These are phyloP conservation scores for Toxicodendron radicans DNA, from an alignment of 345 rosid species.

Conservation along the genomic window DNA sequence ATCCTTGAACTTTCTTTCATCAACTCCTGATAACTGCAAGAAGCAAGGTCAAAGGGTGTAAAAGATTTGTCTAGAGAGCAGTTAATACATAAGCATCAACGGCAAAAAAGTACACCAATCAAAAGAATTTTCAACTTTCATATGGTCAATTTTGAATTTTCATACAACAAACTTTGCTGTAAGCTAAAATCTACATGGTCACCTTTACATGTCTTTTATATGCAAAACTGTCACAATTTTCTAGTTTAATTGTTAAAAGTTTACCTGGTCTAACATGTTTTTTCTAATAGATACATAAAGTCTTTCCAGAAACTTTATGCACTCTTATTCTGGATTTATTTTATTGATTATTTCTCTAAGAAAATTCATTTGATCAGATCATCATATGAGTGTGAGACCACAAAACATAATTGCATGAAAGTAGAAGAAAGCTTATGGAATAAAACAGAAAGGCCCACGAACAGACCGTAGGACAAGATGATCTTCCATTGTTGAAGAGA, in stretches of 20 bases:
- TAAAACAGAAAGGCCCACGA: conserved; percentile 5
- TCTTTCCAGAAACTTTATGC: background rate
- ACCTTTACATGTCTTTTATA: too few species aligned
- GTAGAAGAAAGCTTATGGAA: background rate
- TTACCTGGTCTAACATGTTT: too few species aligned
- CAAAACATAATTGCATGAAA: conserved; percentile 14
- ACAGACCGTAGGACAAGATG: conserved; percentile 65
- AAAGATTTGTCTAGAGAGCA: background rate
- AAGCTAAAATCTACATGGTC: background rate
- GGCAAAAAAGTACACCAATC: background rate
- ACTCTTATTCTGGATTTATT: background rate
- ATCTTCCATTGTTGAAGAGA: conserved; percentile 78
- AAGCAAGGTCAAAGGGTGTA: conserved; percentile 1
- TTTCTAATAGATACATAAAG: too few species aligned
- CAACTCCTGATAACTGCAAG: conserved; percentile 71
- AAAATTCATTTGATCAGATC: background rate
- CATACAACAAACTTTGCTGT: background rate
- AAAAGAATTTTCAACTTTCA: background rate
- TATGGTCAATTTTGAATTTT: too few species aligned
- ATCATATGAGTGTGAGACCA: background rate
- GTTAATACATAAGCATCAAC: background rate
- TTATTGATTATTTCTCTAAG: background rate
- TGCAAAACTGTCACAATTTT: too few species aligned
- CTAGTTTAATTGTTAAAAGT: too few species aligned
- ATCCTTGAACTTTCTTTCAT: conserved; percentile 77